Evolutionary conservation across 345 rosid genomes (phyloP).

Genomic region (Cochlearia excelsa): DNA sequence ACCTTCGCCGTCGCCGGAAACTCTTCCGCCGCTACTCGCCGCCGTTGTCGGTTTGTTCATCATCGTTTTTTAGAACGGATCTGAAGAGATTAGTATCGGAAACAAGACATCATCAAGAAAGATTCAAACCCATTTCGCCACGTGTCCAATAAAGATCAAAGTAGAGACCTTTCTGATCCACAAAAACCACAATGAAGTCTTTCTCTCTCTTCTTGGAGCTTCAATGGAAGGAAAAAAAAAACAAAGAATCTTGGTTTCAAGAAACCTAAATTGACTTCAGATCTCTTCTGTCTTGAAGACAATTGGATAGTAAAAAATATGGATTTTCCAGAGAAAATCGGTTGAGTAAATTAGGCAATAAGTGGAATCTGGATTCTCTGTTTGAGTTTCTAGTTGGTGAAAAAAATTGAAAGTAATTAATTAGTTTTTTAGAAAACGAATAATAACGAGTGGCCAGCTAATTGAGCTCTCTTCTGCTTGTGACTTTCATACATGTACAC

Average conservation of each 20-base stretch:
- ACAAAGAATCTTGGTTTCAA: too few relatives aligned
- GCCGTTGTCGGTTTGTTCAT: slow-evolving; percentile 53
- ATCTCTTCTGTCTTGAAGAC: slow-evolving; percentile 10
- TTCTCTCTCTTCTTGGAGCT: too few relatives aligned
- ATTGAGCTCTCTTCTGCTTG: slow-evolving; percentile 38
- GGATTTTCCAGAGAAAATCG: slow-evolving; percentile 30
- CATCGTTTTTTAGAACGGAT: slow-evolving; percentile 67
- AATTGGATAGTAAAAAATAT: background rate
- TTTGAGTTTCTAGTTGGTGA: slow-evolving; percentile 24
- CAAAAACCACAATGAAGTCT: too few relatives aligned
- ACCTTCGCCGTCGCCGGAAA: slow-evolving; percentile 29
- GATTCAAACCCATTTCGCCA: slow-evolving; percentile 34
- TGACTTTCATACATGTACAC: slow-evolving; percentile 24
- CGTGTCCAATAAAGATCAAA: slow-evolving; percentile 34
- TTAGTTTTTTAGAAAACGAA: slow-evolving; percentile 19
- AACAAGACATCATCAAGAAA: slow-evolving; percentile 20
- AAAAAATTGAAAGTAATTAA: background rate
- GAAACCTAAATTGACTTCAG: slow-evolving; percentile 23
- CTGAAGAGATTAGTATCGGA: slow-evolving; percentile 40
- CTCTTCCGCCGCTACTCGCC: slow-evolving; percentile 41
- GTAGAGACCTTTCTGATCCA: slow-evolving; percentile 10
- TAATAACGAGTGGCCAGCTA: slow-evolving; percentile 75
- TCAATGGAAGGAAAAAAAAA: background rate
- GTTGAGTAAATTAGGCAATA: slow-evolving; percentile 26
- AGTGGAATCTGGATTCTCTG: slow-evolving; percentile 33